Base-by-base conservation (phyloP, 805 yeast species). In the Clavispora phyllophila region DNA sequence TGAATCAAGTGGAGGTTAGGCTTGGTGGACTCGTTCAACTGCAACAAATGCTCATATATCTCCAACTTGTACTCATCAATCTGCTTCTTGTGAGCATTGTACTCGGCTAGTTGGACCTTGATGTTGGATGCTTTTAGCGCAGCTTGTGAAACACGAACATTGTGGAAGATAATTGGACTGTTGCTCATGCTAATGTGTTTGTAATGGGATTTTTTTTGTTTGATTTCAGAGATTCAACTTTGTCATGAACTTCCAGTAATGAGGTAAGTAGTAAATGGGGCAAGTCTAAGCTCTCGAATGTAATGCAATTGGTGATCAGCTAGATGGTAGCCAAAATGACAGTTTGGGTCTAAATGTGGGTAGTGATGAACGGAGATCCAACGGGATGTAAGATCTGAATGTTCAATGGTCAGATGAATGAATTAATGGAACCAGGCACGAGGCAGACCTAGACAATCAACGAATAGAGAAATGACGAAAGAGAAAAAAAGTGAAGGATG, bases 41-140 rank as follows among this genome's bases (percentile, higher is more conserved):
- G 24, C 20, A 58, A 48, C 40, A 68, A 56, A 47, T 62, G 74
- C 59, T 55, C 55, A 36, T 66, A 57, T 50, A 68, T 68, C 14
- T 75, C 78, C 38, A 62, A 47, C 45, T 70, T 67, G 55, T 79
- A 78, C 44, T 74, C 78, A 36, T 63, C 57, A 39, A 75, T 61
- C 12, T 71, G 57, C 14, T 53, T 55, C 28, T 61, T 63, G 55
- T 78, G 83, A 29, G 72, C 66, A 40, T 65, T 61, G 45, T 66
- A 69, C 53, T 78, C 82, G 67, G 74, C 75, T 39, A 66, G 53
- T 38, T 49, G 53, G 35, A 78, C 55, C 20, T 59, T 59, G 33
- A 70, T 60, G 50, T 71, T 62, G 22, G 70, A 50, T 4, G 79
- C 70, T 46, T 63, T 68, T 41, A 65, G 38, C 23, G 61, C 54